A percentile compares a stretch with the other conserved stretches of the same genome.
Conservation (phyloP, 2,329 filamentous ascomycete genomes). For the Diplodia scrobiculata region DNA sequence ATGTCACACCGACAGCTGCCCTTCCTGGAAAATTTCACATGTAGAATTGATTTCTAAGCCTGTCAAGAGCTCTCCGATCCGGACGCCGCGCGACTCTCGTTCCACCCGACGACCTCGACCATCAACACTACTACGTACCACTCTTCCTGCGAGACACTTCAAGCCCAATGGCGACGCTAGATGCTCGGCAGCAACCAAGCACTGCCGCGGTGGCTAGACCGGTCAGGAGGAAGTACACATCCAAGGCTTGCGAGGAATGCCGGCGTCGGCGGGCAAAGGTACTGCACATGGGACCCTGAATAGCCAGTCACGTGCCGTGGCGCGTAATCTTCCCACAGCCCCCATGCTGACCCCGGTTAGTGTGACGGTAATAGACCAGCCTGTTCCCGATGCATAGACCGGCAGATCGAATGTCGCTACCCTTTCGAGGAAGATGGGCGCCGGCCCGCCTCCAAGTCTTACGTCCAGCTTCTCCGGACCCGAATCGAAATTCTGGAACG, state of each 20-base stretch:
- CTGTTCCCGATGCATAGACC: constrained; percentile 42
- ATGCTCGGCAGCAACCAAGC: not conserved
- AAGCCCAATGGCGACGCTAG: not conserved
- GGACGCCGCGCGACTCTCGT: not conserved
- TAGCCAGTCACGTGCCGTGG: not conserved
- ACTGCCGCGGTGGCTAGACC: not conserved
- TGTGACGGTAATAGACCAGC: constrained; percentile 42
- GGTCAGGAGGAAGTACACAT: constrained; percentile 10
- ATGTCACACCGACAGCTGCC: not conserved
- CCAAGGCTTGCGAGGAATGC: constrained; percentile 45
- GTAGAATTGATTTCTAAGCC: not conserved
- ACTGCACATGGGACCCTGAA: not conserved
- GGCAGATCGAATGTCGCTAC: constrained; percentile 39
- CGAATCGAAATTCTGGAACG: constrained; percentile 42
- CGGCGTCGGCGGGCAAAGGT: constrained; percentile 45
- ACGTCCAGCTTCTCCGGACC: constrained; percentile 42
- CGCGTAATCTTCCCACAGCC: not conserved
- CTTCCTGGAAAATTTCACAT: not conserved
- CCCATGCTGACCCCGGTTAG: constrained; percentile 31
- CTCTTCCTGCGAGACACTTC: not conserved
- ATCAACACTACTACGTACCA: not conserved
- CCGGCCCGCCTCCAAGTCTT: constrained; percentile 43
- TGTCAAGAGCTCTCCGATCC: not conserved
- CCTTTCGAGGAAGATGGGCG: constrained; percentile 41
- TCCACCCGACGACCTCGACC: not conserved